A percentile compares a stretch with the other conserved stretches of the same genome.
Conservation (phyloP, 768 basidiomycete species). For the Suillus variegatus region DNA sequence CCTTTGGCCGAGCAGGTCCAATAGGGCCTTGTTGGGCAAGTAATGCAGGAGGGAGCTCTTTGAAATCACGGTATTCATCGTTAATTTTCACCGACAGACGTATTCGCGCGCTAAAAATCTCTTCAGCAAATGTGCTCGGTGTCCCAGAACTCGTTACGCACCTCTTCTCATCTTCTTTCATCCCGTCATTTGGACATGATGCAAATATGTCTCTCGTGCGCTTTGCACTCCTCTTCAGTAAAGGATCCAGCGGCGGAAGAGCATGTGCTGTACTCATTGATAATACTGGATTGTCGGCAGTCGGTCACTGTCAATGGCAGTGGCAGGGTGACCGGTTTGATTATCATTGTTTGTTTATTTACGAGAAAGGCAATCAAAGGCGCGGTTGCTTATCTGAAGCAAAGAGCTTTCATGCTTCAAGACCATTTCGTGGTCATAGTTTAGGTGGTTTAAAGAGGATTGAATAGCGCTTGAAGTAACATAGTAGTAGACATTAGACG, state of each 20-base stretch:
- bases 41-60: slow-evolving; percentile 79
- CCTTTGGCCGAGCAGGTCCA: slow-evolving; percentile 74
- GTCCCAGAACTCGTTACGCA: slow-evolving; percentile 26
- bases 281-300: no score
- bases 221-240: slow-evolving; percentile 66
- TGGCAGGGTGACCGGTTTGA: not conserved
- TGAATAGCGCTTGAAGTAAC: slow-evolving; percentile 9
- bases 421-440: not conserved
- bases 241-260: slow-evolving; percentile 65
- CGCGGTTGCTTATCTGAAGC: not conserved
- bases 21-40: slow-evolving; percentile 80
- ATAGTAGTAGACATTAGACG: slow-evolving; percentile 24
- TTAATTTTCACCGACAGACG: slow-evolving; percentile 83
- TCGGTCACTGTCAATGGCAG: no score
- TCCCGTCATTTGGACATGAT: slow-evolving; percentile 57
- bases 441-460: slow-evolving; percentile 7
- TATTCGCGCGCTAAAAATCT: slow-evolving; percentile 55
- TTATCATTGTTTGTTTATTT: slow-evolving; percentile 24
- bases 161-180: slow-evolving; percentile 75
- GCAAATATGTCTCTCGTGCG: slow-evolving; percentile 73
- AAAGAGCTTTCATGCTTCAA: slow-evolving; percentile 1
- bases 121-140: not conserved
- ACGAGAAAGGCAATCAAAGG: slow-evolving; percentile 5
- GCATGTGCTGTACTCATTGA: slow-evolving; percentile 43
- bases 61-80: slow-evolving; percentile 87